Conservation (phyloP, 2,329 filamentous ascomycete species). For the Colletotrichum trifolii region DNA sequence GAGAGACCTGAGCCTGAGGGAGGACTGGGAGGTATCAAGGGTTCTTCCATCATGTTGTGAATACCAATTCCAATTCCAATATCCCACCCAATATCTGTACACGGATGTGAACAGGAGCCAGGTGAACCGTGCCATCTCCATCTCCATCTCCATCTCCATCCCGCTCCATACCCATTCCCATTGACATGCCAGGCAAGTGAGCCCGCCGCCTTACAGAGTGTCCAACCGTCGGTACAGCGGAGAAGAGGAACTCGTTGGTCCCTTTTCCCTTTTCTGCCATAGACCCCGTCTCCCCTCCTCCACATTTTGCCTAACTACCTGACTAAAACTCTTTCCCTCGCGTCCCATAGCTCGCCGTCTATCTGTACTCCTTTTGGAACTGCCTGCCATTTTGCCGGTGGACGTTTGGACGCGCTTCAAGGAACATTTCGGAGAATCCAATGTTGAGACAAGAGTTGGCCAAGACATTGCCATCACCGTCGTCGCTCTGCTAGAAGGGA, state of each 20-base stretch:
- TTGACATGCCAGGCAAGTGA: background rate
- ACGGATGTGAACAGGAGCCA: background rate
- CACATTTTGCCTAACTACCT: conserved; percentile 9
- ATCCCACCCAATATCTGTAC: too few relatives aligned
- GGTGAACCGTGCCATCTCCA: conserved; percentile 28
- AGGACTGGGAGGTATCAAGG: conserved; percentile 22
- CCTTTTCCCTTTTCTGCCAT: conserved; percentile 29
- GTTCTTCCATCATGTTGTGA: conserved; percentile 8
- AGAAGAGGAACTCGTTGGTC: conserved; percentile 22
- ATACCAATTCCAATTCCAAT: background rate
- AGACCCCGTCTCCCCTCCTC: conserved; percentile 26
- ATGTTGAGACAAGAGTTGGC: conserved; percentile 14
- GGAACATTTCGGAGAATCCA: background rate
- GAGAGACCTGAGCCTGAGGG: background rate
- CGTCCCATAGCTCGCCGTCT: conserved; percentile 19
- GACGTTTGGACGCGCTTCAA: conserved; percentile 2
- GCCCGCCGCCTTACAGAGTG: background rate
- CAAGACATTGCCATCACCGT: conserved; percentile 6
- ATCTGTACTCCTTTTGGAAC: conserved; percentile 6
- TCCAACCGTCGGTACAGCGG: background rate
- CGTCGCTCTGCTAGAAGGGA: conserved; percentile 12
- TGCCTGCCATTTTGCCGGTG: background rate
- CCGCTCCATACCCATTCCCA: too few relatives aligned
- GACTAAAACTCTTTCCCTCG: conserved; percentile 30
- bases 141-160: background rate